A percentile compares a stretch with the other conserved stretches of the same genome.
Conservation (phyloP, 441 rosid genomes). For the Kokia cookei region DNA sequence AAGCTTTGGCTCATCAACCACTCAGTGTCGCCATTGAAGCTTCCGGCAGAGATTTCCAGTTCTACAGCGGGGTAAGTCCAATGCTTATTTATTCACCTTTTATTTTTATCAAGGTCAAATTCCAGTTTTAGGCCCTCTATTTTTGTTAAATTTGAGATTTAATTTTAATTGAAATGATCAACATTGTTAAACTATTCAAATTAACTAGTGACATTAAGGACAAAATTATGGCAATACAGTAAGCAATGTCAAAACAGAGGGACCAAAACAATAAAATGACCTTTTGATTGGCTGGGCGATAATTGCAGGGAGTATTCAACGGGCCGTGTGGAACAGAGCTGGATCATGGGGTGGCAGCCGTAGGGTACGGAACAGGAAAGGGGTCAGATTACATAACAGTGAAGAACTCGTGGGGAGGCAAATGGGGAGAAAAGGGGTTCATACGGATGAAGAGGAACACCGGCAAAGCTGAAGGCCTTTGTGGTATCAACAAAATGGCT, state of each 20-base stretch:
- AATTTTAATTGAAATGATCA: too few species aligned
- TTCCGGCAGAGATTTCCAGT: constrained; percentile 88
- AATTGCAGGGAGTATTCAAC: constrained; percentile 68
- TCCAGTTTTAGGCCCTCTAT: too few species aligned
- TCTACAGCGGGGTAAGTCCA: constrained; percentile 69
- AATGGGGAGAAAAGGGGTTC: constrained; percentile 91
- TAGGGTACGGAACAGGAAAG: constrained; percentile 76
- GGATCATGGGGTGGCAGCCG: constrained; percentile 89
- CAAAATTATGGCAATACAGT: too few species aligned
- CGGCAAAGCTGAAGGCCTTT: constrained; percentile 69
- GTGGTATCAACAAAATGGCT: constrained; percentile 93
- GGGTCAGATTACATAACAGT: constrained; percentile 68
- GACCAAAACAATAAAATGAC: too few species aligned
- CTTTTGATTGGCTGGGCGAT: too few species aligned
- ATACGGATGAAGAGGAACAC: constrained; percentile 83
- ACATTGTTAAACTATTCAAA: too few species aligned
- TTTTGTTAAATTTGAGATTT: too few species aligned
- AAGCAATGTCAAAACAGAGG: too few species aligned
- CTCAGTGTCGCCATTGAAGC: constrained; percentile 93
- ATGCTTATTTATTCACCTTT: too few species aligned
- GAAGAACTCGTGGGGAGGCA: constrained; percentile 56
- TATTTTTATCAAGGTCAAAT: too few species aligned
- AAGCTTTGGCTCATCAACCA: constrained; percentile 86
- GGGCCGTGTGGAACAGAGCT: constrained; percentile 75
- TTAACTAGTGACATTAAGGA: too few species aligned